Conservation (phyloP, 106 monocot genomes). For the Posidonia australis region DNA sequence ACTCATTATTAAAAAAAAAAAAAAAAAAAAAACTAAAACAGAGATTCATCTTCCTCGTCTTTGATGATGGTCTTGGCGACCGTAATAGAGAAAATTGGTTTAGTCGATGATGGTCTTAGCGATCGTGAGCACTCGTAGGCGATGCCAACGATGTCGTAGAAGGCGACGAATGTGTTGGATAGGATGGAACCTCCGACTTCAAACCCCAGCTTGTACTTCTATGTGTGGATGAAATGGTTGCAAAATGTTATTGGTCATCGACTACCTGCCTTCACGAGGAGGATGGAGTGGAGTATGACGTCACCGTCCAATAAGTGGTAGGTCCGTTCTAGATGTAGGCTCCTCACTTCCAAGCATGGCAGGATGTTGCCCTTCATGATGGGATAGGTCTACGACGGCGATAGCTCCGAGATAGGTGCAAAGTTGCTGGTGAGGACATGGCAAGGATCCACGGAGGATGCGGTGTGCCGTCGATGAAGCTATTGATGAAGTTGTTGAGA, state of each 20-base stretch:
- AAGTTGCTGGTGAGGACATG: slow-evolving; percentile 16
- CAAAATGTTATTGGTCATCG: neutral
- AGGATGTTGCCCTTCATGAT: slow-evolving; percentile 11
- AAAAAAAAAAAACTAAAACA: too few relatives aligned
- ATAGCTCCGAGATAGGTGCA: slow-evolving; percentile 12
- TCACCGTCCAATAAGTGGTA: slow-evolving; percentile 22
- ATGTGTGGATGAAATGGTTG: slow-evolving; percentile 17
- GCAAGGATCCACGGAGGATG: slow-evolving; percentile 8
- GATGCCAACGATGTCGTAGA: neutral
- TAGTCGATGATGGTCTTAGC: neutral
- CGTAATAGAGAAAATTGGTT: too few relatives aligned
- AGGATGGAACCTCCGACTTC: slow-evolving; percentile 1
- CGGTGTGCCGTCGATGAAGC: neutral
- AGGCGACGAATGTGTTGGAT: neutral
- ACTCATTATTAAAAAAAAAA: too few relatives aligned
- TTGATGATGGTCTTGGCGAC: too few relatives aligned
- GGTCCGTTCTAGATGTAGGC: slow-evolving; percentile 18
- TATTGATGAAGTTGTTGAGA: slow-evolving; percentile 11
- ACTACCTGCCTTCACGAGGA: neutral
- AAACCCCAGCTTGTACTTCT: too few relatives aligned
- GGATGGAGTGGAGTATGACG: slow-evolving; percentile 22
- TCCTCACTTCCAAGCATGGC: slow-evolving; percentile 7
- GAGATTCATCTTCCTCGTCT: too few relatives aligned
- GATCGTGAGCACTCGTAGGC: neutral
- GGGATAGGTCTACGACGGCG: slow-evolving; percentile 6